These are phyloP conservation scores for Trichophyton schoenleinii DNA, from an alignment of 2,329 filamentous ascomycete species.

Conservation along the genomic window DNA sequence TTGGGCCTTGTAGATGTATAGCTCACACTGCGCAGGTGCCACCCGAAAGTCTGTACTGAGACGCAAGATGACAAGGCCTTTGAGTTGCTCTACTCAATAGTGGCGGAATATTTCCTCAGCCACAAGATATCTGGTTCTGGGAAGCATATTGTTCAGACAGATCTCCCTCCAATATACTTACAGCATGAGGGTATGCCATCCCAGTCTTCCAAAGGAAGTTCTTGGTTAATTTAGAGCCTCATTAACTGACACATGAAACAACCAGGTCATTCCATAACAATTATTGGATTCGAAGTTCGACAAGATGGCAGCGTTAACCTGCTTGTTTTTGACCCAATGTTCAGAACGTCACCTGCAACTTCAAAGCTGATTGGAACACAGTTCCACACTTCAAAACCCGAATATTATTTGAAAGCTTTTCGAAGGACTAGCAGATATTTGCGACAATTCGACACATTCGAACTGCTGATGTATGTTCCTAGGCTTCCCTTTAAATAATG, in stretches of 20 bases:
- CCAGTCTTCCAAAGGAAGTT: neutral
- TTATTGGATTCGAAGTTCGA: slow-evolving; percentile 67
- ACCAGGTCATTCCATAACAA: slow-evolving; percentile 73
- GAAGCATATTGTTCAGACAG: slow-evolving; percentile 57
- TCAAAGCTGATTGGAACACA: slow-evolving; percentile 43
- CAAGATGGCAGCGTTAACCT: slow-evolving; percentile 54
- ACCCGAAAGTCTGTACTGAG: slow-evolving; percentile 46
- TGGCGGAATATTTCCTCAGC: slow-evolving; percentile 64
- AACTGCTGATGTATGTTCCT: slow-evolving; percentile 54
- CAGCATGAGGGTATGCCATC: slow-evolving; percentile 56
- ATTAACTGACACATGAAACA: neutral
- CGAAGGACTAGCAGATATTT: slow-evolving; percentile 58
- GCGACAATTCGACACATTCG: slow-evolving; percentile 61
- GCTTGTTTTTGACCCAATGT: slow-evolving; percentile 80
- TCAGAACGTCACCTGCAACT: slow-evolving; percentile 54
- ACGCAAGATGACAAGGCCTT: slow-evolving; percentile 37
- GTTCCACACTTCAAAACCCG: slow-evolving; percentile 32
- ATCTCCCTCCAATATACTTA: slow-evolving; percentile 73
- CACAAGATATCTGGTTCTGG: slow-evolving; percentile 36
- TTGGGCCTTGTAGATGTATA: neutral
- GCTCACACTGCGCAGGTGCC: slow-evolving; percentile 33
- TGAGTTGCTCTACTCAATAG: slow-evolving; percentile 49
- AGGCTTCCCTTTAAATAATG: no score
- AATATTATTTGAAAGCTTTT: slow-evolving; percentile 56
- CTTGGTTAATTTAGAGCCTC: neutral